phyloP scores from a whole-genome alignment of 202 grass and related monocot genomes.

The Setaria italica region DNA sequence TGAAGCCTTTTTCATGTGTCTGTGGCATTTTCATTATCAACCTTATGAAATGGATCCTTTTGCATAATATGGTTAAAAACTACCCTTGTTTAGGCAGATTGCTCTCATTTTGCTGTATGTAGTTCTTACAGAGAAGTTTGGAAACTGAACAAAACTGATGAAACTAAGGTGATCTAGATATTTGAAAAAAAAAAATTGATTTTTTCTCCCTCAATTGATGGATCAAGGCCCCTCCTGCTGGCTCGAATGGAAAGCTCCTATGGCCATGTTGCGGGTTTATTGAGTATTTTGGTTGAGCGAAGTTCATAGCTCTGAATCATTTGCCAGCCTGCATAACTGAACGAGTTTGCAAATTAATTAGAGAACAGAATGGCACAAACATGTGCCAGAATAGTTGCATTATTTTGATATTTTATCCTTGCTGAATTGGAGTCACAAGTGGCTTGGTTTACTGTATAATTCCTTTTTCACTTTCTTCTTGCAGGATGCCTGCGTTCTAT shows the following conservation, averaged over 20 bases:
- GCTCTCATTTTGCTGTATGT: conserved; percentile 2
- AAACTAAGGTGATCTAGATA: conserved; percentile 13
- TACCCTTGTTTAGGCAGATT: background rate
- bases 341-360: background rate
- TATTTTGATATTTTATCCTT: conserved; percentile 13
- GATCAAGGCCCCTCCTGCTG: background rate
- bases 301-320: background rate
- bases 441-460: background rate
- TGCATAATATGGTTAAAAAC: background rate
- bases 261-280: background rate
- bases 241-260: background rate
- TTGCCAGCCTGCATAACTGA: background rate
- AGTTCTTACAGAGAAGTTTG: conserved; percentile 15
- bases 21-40: conserved; percentile 23
- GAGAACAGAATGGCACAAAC: background rate
- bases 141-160: background rate
- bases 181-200: background rate
- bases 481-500: conserved; percentile 70
- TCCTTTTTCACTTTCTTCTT: conserved; percentile 6
- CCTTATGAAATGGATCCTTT: background rate
- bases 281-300: background rate
- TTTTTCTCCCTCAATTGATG: background rate
- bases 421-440: background rate
- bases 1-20: conserved; percentile 9
- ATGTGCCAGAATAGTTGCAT: background rate